These are phyloP conservation scores for Epichloe gansuensis DNA, from an alignment of 2,329 filamentous ascomycete species.

Conservation along the genomic window DNA sequence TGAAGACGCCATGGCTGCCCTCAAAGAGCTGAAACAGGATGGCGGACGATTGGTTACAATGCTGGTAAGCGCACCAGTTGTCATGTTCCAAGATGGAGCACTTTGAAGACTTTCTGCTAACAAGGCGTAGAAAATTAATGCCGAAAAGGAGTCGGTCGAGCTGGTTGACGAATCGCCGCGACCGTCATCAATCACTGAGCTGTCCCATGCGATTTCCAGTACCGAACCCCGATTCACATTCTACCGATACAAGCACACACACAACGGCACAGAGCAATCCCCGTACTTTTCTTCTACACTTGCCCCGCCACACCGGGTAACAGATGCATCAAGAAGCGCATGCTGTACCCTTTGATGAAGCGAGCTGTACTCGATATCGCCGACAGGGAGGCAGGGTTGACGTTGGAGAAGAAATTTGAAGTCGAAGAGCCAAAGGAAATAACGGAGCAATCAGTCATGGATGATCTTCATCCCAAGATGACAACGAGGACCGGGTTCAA, in stretches of 20 bases:
- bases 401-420: slow-evolving; percentile 58
- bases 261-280: slow-evolving; percentile 37
- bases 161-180: slow-evolving; percentile 43
- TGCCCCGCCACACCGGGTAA: slow-evolving; percentile 54
- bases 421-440: slow-evolving; percentile 58
- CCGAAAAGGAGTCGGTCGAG: slow-evolving; percentile 55
- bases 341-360: slow-evolving; percentile 70
- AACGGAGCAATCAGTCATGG: slow-evolving; percentile 50
- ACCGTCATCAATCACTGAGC: slow-evolving; percentile 42
- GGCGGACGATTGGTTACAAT: slow-evolving; percentile 45
- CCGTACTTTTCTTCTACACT: slow-evolving; percentile 72
- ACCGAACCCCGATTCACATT: slow-evolving; percentile 68
- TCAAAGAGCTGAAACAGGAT: slow-evolving; percentile 45
- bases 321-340: slow-evolving; percentile 67
- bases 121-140: slow-evolving; percentile 53
- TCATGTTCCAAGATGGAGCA: not conserved
- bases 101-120: not conserved
- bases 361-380: slow-evolving; percentile 55
- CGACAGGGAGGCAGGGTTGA: slow-evolving; percentile 50
- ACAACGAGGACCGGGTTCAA: slow-evolving; percentile 58
- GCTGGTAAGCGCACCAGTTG: slow-evolving; percentile 38
- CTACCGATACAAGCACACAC: slow-evolving; percentile 53
- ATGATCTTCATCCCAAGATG: slow-evolving; percentile 56
- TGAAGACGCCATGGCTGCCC: slow-evolving; percentile 50
- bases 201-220: slow-evolving; percentile 48